Percentiles rank a stretch among this genome's conserved stretches.
phyloP scores from a whole-genome alignment of 2,329 filamentous ascomycete genomes.

The Chaetomium sp. region DNA sequence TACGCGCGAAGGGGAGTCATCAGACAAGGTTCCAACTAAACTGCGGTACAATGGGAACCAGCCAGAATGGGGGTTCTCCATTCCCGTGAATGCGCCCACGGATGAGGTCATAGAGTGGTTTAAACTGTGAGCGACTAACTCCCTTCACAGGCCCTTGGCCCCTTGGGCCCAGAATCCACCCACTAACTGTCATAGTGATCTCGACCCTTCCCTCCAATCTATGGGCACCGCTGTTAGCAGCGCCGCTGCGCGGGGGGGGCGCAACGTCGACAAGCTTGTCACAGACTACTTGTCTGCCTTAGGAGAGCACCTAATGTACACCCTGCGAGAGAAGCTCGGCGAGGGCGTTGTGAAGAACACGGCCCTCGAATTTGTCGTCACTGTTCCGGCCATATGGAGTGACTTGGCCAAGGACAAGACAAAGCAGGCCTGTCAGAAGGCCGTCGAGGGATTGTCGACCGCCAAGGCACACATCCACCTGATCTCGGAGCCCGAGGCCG shows the following conservation, averaged over 20 bases:
- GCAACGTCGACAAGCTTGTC: conserved; percentile 35
- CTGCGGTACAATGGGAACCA: conserved; percentile 36
- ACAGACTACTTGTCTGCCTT: conserved; percentile 45
- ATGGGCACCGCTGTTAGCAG: conserved; percentile 28
- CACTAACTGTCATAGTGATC: conserved; percentile 16
- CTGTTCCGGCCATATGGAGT: conserved; percentile 54
- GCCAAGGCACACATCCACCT: conserved; percentile 35
- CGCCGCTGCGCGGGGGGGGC: conserved; percentile 26
- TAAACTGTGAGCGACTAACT: conserved; percentile 38
- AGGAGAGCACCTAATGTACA: conserved; percentile 41
- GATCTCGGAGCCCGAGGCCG: conserved; percentile 48
- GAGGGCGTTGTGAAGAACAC: conserved; percentile 36
- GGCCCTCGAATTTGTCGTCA: conserved; percentile 48
- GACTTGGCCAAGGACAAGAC: conserved; percentile 48
- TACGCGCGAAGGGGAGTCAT: conserved; percentile 31
- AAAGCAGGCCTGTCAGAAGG: conserved; percentile 36
- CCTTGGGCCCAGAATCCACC: background rate
- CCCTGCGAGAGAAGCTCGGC: conserved; percentile 38
- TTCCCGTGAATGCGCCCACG: conserved; percentile 36
- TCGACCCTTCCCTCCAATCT: conserved; percentile 32
- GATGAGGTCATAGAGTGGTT: conserved; percentile 40
- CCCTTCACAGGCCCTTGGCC: background rate
- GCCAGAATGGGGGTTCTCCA: conserved; percentile 46
- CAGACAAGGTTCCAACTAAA: conserved; percentile 45
- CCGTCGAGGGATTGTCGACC: conserved; percentile 27